These are phyloP conservation scores for Ciborinia camelliae DNA, from an alignment of 2,329 filamentous ascomycete genomes.

Conservation along the genomic window DNA sequence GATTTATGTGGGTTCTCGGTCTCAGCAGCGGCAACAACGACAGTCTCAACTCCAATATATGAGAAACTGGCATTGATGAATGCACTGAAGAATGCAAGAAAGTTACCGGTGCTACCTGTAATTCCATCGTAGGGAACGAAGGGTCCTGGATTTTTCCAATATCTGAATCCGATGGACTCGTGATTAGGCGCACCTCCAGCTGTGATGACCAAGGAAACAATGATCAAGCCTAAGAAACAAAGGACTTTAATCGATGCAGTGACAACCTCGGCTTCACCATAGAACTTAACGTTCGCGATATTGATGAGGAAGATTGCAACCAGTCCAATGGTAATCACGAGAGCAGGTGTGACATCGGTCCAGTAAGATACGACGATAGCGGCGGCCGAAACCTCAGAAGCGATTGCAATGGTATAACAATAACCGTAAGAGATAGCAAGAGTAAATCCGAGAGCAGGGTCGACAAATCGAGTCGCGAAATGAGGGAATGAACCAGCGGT, in stretches of 20 bases:
- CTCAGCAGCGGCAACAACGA: constrained; percentile 55
- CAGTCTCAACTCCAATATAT: constrained; percentile 50
- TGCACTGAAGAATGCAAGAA: constrained; percentile 48
- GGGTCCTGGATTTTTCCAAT: constrained; percentile 67
- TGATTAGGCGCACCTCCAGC: constrained; percentile 59
- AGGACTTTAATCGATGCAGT: constrained; percentile 81
- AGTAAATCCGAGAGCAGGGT: constrained; percentile 38
- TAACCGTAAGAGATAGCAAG: constrained; percentile 38
- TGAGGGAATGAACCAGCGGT: constrained; percentile 38
- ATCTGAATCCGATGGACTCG: constrained; percentile 60
- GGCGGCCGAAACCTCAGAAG: constrained; percentile 81
- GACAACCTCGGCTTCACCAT: constrained; percentile 84
- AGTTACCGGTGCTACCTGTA: constrained; percentile 55
- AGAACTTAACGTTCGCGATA: constrained; percentile 80
- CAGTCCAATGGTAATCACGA: constrained; percentile 84
- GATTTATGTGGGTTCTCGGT: constrained; percentile 50
- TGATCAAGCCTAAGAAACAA: constrained; percentile 61
- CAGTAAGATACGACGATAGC: constrained; percentile 80
- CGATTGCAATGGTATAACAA: constrained; percentile 52
- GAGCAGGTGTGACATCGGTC: constrained; percentile 53
- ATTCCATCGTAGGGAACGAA: constrained; percentile 66
- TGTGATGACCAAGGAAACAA: constrained; percentile 60
- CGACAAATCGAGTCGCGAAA: constrained; percentile 38
- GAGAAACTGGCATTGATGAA: constrained; percentile 47
- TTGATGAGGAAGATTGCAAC: constrained; percentile 74